A percentile compares a stretch with the other conserved stretches of the same genome.
Conservation (phyloP, 2,329 filamentous ascomycete genomes). For the Diaporthe vexans region DNA sequence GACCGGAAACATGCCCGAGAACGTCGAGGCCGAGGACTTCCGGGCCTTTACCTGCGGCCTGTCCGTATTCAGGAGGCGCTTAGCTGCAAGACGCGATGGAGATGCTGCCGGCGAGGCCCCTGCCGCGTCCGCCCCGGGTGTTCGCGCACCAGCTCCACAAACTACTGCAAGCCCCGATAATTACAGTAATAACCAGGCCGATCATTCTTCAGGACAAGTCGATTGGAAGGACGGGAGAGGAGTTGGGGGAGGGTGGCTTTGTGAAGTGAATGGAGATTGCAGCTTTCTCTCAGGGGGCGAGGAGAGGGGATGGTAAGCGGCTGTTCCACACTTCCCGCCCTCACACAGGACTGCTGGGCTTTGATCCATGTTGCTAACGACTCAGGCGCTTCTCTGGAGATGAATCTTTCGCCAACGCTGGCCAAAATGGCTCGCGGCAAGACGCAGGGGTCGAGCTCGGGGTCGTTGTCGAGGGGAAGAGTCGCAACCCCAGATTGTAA, state of each 20-base stretch:
- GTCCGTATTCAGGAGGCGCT: conserved; percentile 69
- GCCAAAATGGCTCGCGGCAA: conserved; percentile 43
- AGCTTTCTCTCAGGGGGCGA: conserved; percentile 83
- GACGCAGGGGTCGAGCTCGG: conserved; percentile 52
- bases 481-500: conserved; percentile 37
- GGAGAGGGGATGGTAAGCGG: conserved; percentile 86
- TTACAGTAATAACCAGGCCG: conserved; percentile 41
- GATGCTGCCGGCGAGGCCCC: background rate
- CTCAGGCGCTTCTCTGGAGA: conserved; percentile 57
- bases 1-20: conserved; percentile 82
- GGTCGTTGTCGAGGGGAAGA: conserved; percentile 50
- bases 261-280: conserved; percentile 86
- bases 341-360: conserved; percentile 22
- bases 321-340: conserved; percentile 26
- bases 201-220: conserved; percentile 45
- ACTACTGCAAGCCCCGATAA: conserved; percentile 43
- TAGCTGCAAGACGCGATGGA: background rate
- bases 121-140: conserved; percentile 1
- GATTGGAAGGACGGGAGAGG: conserved; percentile 72
- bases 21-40: conserved; percentile 83
- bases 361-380: conserved; percentile 23
- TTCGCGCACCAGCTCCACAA: conserved; percentile 3
- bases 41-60: conserved; percentile 86
- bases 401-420: conserved; percentile 53
- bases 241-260: conserved; percentile 84